These are phyloP conservation scores for Aspergillus sclerotialis DNA, from an alignment of 2,329 filamentous ascomycete genomes.

Conservation along the genomic window DNA sequence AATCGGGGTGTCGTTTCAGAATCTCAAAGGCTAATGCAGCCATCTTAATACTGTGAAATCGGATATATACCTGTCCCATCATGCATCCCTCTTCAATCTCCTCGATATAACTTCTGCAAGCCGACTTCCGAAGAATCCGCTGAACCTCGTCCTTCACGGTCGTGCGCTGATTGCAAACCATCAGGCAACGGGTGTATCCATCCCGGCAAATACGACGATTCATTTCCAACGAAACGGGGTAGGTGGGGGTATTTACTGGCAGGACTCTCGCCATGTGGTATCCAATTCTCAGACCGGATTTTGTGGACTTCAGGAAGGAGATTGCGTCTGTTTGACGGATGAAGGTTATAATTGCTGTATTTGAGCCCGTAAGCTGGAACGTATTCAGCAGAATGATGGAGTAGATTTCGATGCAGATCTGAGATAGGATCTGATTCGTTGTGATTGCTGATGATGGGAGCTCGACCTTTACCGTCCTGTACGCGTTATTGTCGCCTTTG, in stretches of 20 bases:
- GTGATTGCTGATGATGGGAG: not conserved
- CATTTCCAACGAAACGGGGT: not conserved
- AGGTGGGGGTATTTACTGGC: not conserved
- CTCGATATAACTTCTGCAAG: not conserved
- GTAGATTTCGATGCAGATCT: not conserved
- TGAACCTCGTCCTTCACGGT: not conserved
- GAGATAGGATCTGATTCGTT: not conserved
- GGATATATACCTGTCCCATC: not conserved
- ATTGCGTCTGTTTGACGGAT: not conserved
- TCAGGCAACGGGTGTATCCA: not conserved
- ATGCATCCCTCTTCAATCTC: not conserved
- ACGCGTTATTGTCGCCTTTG: not conserved
- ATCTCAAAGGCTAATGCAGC: not conserved
- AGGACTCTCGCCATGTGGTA: not conserved
- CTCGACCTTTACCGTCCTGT: not conserved
- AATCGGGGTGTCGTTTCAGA: not conserved
- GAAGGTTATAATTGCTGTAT: not conserved
- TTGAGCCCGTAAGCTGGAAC: not conserved
- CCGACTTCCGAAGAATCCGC: not conserved
- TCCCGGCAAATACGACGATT: not conserved
- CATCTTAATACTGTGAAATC: not conserved
- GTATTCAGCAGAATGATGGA: not conserved
- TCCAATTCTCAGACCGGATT: not conserved
- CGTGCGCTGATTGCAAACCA: not conserved
- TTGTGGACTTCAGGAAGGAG: not conserved